Percentiles rank a stretch among this genome's conserved stretches.
Conservation (phyloP, 2,329 filamentous ascomycete species). For the Aureobasidium sp. region DNA sequence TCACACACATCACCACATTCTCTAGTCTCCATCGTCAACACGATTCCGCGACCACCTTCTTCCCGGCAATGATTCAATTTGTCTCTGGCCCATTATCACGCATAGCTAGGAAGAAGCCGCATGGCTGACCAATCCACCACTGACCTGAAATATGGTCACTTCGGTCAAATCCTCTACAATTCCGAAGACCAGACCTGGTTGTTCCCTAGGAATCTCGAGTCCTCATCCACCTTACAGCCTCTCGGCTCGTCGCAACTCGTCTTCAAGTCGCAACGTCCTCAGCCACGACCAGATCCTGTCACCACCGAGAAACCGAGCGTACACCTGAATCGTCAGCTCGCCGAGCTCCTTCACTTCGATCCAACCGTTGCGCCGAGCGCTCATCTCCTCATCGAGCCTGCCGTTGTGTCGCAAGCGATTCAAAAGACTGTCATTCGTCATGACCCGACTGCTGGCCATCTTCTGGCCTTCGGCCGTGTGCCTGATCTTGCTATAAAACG, state of each 20-base stretch:
- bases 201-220: slow-evolving; percentile 32
- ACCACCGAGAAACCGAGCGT: slow-evolving; percentile 15
- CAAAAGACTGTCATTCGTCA: slow-evolving; percentile 24
- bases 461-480: slow-evolving; percentile 51
- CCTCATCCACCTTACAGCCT: slow-evolving; percentile 17
- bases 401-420: slow-evolving; percentile 25
- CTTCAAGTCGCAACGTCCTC: not conserved
- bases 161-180: slow-evolving; percentile 43
- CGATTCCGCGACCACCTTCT: not conserved
- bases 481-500: slow-evolving; percentile 28
- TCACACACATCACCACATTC: not conserved
- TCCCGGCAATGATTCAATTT: slow-evolving; percentile 13
- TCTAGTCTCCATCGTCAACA: not conserved
- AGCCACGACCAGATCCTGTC: not conserved
- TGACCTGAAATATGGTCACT: slow-evolving; percentile 46
- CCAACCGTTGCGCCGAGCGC: not conserved
- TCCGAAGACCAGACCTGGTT: slow-evolving; percentile 39
- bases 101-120: slow-evolving; percentile 30
- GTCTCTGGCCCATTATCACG: slow-evolving; percentile 1
- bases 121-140: slow-evolving; percentile 47
- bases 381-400: not conserved
- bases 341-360: not conserved
- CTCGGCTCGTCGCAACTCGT: slow-evolving; percentile 16
- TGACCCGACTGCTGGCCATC: slow-evolving; percentile 31
- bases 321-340: not conserved